Evolutionary conservation across 768 basidiomycete species (phyloP), one percentile per base, ranked within the genome.

Genomic region (Infundibulicybe gibba): DNA sequence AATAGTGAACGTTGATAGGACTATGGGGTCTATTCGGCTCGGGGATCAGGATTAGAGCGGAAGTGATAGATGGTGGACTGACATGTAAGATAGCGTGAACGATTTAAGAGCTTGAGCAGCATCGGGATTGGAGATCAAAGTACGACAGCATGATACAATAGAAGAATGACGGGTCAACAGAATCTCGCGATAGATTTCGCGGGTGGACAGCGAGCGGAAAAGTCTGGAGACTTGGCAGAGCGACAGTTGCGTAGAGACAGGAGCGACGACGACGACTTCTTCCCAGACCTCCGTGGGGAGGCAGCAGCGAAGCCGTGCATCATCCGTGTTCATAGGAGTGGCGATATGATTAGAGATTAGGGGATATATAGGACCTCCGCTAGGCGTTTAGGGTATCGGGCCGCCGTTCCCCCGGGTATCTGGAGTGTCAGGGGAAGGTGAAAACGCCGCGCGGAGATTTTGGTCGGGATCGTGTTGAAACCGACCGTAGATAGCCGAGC

Each of bases 251-350:
- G 57, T 48, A 20, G 56, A 45, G 30, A 57, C 47, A 30, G 62
- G 54, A 6, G 62, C 59, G 40, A 60, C 52, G 21, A 61, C 59
- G 41, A 66, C 59, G 45, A 69, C 63, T 49, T 61, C 53, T 49
- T 70, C 62, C 40, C 69, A 50, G 20, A 68, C 58, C 47, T 72
- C 71, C 40, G 63, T 38, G 6, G 71, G 69, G 52, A 72, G 61
- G 42, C 56, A 47, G 47, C 25, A 25, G 25, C 25, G 25, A 25
- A 8, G 25, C 25, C 25, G 25, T 8, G 25, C 25, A 8, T 25
- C 25, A 25, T 25, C 25, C 25, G 25, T 4, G 3, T 25, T 25
- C 25, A 25, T 25, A 25, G 25, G 25, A 25, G 25, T 25, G 8
- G 25, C 25, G 25, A 25, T 25, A 25, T 25, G 25, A 25, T 25